Evolutionary conservation across 1,139 yeast species (phyloP).

Genomic region (Suhomyces terraborum): DNA sequence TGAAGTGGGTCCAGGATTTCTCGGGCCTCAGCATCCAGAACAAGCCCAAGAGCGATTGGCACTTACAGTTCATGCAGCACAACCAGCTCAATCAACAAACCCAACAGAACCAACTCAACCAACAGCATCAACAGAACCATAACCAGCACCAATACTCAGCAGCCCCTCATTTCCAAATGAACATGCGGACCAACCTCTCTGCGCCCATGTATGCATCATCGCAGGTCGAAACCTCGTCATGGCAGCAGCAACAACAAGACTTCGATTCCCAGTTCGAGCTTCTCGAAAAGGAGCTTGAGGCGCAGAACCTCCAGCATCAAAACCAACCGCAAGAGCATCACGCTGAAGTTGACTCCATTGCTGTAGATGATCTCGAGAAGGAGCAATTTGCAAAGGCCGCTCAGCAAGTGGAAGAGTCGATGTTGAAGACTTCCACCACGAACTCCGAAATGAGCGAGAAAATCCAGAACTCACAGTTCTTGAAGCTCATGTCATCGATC

Average conservation of each 20-base stretch:
- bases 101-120: conserved; percentile 6
- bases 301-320: conserved; percentile 11
- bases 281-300: conserved; percentile 36
- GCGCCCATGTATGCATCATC: conserved; percentile 16
- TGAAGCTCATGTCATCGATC: conserved; percentile 45
- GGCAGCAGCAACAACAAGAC: conserved; percentile 22
- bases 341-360: conserved; percentile 9
- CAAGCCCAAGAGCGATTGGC: conserved; percentile 12
- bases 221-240: conserved; percentile 31
- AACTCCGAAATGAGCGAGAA: conserved; percentile 32
- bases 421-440: conserved; percentile 25
- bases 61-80: conserved; percentile 22
- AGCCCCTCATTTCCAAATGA: conserved; percentile 17
- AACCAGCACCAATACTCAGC: neutral
- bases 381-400: conserved; percentile 48
- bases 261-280: conserved; percentile 41
- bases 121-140: conserved; percentile 12
- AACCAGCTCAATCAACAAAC: conserved; percentile 11
- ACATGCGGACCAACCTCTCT: conserved; percentile 23
- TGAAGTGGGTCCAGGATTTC: conserved; percentile 13
- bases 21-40: conserved; percentile 11
- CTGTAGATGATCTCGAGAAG: conserved; percentile 27
- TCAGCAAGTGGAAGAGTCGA: conserved; percentile 36
- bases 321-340: conserved; percentile 15
- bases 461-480: conserved; percentile 41